Conservation (phyloP, 2,329 filamentous ascomycete genomes). For the Xenoacremonium recifei region DNA sequence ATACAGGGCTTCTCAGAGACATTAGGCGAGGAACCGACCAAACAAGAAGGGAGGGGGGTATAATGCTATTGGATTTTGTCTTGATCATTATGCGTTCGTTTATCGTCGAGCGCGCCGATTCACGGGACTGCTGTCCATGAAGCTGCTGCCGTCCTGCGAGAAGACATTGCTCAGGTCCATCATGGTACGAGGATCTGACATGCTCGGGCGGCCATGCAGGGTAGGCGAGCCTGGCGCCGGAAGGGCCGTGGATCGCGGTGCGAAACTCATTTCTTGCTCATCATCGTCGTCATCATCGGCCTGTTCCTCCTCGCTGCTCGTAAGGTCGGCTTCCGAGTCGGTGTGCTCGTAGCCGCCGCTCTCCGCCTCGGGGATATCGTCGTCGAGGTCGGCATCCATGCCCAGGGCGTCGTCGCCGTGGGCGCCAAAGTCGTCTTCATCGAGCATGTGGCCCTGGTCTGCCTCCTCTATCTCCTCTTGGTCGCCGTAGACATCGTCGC, state of each 20-base stretch:
- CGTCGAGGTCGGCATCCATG: conserved; percentile 70
- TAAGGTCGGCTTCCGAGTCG: conserved; percentile 67
- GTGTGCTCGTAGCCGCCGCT: conserved; percentile 72
- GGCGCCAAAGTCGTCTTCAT: conserved; percentile 58
- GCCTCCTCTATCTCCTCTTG: conserved; percentile 56
- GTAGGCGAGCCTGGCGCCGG: conserved; percentile 38
- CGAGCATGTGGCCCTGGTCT: conserved; percentile 57
- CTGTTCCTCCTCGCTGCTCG: conserved; percentile 45
- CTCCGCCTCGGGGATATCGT: conserved; percentile 66
- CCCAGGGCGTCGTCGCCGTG: conserved; percentile 28
- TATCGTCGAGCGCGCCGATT: conserved; percentile 34
- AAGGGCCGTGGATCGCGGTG: conserved; percentile 33
- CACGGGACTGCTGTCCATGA: conserved; percentile 53
- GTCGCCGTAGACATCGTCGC: conserved; percentile 50
- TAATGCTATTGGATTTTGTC: conserved; percentile 9
- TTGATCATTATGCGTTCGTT: conserved; percentile 11
- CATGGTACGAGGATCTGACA: conserved; percentile 40
- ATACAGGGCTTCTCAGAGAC: too few relatives aligned
- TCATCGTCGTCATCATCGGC: conserved; percentile 30
- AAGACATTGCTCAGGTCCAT: conserved; percentile 57
- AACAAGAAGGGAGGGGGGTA: not conserved
- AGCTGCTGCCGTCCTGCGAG: conserved; percentile 57
- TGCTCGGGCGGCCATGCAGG: conserved; percentile 26
- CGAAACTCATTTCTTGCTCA: conserved; percentile 37
- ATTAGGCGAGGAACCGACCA: too few relatives aligned